Percentiles rank a stretch among this genome's conserved stretches.
Conservation (phyloP, 768 basidiomycete species). For the Termitomyces bulborhizus region DNA sequence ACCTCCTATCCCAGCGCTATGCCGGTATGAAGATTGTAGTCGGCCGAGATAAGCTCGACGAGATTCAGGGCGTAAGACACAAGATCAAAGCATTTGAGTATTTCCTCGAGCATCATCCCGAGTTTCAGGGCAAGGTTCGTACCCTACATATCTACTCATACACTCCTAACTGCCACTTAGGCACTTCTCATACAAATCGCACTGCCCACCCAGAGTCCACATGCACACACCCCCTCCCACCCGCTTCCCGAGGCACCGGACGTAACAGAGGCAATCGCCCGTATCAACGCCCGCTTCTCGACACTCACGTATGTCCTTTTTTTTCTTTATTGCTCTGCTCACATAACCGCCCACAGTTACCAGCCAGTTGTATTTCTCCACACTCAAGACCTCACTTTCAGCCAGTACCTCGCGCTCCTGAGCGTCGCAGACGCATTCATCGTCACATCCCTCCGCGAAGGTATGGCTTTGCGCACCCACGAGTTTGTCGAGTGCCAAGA, state of each 20-base stretch:
- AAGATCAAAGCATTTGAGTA: conserved; percentile 80
- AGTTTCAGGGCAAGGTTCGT: conserved; percentile 67
- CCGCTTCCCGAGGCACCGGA: conserved; percentile 32
- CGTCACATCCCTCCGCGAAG: conserved; percentile 79
- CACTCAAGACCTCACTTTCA: conserved; percentile 79
- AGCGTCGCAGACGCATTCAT: conserved; percentile 83
- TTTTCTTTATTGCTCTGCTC: too few relatives aligned
- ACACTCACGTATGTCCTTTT: conserved; percentile 51
- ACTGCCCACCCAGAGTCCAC: conserved; percentile 72
- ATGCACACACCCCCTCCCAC: conserved; percentile 45
- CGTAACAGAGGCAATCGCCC: conserved; percentile 70
- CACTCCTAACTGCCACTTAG: conserved; percentile 9
- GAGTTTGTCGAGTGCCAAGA: conserved; percentile 87
- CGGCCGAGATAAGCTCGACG: conserved; percentile 85
- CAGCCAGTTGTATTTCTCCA: conserved; percentile 85
- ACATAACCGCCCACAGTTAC: conserved; percentile 19
- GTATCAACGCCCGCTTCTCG: conserved; percentile 79
- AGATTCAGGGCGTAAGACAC: conserved; percentile 79
- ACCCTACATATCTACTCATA: too few relatives aligned
- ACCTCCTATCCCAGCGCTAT: conserved; percentile 73
- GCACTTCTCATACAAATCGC: conserved; percentile 86
- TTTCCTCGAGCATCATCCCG: conserved; percentile 75
- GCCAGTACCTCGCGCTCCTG: conserved; percentile 77
- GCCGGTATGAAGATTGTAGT: conserved; percentile 84
- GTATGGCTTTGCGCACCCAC: conserved; percentile 81